Base-by-base conservation (phyloP, 202 grass and related monocot genomes). In the Schoenoplectus tabernaemontani region DNA sequence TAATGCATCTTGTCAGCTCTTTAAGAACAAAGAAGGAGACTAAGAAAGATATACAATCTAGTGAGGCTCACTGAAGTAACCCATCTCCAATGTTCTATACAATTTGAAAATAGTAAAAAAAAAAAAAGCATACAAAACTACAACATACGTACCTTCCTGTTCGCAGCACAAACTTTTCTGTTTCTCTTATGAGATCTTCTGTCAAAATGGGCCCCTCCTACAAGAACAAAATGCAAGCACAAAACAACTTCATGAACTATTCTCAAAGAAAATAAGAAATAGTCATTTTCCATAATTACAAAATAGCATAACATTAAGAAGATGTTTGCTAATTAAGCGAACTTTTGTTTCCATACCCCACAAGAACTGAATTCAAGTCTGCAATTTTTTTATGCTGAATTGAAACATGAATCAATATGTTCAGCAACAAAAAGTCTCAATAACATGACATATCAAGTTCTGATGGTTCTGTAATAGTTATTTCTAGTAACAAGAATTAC, bases 101-200 rank as follows among this genome's bases (percentile, higher is more conserved):
- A 30, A 17, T 73, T 72, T 72, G 10, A 48, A 28, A n/a, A n/a
- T n/a, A n/a, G n/a, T n/a, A 47, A 72, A 5, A 48, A 44, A 44
- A 32, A 66, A 43, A 28, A 30, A 0, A 7, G 6, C 4, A 34
- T 32, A n/a, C 69, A 51, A 51, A 13, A 74, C 53, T 61, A 79
- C 28, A 9, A 13, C 66, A 79, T 10, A 48, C 77, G 39, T 78
- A 92, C 95, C 95, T 98, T 86, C 95, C 91, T 81, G 95, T 98
- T 59, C 91, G 87, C 82, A 98, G 68, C 51, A 98, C 88, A 76
- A 98, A 90, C 62, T 98, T 91, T 74, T 95, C 95, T 48, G 88
- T 95, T 95, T 98, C 95, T 95, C 86, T 98, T 82, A 98, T 98
- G 74, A 95, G 87, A 77, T 98, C 91, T 86, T 91, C 91, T 89